Base-by-base conservation (phyloP, 1,139 yeast genomes). In the Starmera stellimalicola region DNA sequence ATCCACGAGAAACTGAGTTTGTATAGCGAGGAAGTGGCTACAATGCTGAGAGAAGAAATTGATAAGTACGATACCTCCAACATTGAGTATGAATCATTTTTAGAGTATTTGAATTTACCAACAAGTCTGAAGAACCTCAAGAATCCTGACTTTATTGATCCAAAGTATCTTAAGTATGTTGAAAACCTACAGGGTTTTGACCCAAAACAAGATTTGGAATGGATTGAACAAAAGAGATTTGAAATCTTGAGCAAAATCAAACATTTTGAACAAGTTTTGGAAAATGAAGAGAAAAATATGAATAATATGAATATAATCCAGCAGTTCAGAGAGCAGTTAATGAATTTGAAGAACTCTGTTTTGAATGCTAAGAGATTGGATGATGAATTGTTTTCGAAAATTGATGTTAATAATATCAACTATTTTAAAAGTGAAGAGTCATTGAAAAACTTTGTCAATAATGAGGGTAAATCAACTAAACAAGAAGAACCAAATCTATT, bases 11-110 rank as follows among this genome's bases (percentile, higher is more conserved):
- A 83, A 47, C 71, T 84, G 37, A 84, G 95, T 45, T 65, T 76
- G 43, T 91, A 91, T 54, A 82, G 95, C 1, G 98, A 91, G 52
- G 88, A 83, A 52, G 83, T 85, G 55, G 88, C 95, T 0, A 77
- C 74, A 41, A 58, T 84, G 33, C 59, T 87, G 34, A 68, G 98
- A 45, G 68, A 65, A 35, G 91, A 84, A 50, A 67, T 78, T 32
- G 97, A 87, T 41, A 68, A 70, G 42, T 72, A 77, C 19, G 91
- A 83, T 37, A 70, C 85, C 11, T 83, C 95, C 0, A 76, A 85
- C 42, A 82, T 84, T 52, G 94, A 87, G 50, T 65, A 81, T 33
- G 57, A 68, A 1, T 83, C 95, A 2, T 83, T 83, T 5, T 64
- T 87, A 36, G 96, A 85, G 49, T 84, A 73, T 47, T 68, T 87